These are phyloP conservation scores for Mentha longifolia DNA, from an alignment of 257 asterid genomes.

Conservation along the genomic window DNA sequence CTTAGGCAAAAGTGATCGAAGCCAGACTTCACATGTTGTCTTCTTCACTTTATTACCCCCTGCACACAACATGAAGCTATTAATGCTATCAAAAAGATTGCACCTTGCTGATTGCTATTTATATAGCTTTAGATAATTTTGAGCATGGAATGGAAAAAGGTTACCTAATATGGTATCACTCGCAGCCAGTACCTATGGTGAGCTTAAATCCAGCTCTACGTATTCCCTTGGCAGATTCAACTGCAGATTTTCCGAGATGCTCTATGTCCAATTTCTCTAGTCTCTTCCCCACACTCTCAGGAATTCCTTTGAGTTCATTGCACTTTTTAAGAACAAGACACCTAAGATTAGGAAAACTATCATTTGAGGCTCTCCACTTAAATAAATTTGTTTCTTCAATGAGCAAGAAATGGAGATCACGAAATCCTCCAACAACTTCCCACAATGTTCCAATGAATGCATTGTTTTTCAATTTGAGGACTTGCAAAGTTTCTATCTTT, in stretches of 20 bases:
- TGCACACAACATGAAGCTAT: background rate
- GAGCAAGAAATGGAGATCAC: slow-evolving; percentile 40
- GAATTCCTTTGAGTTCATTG: slow-evolving; percentile 30
- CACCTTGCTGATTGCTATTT: background rate
- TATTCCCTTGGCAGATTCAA: slow-evolving; percentile 13
- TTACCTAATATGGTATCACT: background rate
- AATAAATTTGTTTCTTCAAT: slow-evolving; percentile 32
- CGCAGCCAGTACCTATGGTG: background rate
- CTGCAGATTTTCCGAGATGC: background rate
- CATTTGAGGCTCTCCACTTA: slow-evolving; percentile 36
- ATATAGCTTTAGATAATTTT: background rate
- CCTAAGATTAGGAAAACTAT: slow-evolving; percentile 36
- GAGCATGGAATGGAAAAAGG: background rate
- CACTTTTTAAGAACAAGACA: slow-evolving; percentile 39
- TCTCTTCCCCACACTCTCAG: slow-evolving; percentile 20
- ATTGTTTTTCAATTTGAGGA: slow-evolving; percentile 46
- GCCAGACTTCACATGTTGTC: background rate
- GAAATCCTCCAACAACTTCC: slow-evolving; percentile 28
- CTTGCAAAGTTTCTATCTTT: slow-evolving; percentile 33
- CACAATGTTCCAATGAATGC: slow-evolving; percentile 40
- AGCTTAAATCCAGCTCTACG: background rate
- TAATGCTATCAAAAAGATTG: too few relatives aligned
- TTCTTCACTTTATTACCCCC: slow-evolving; percentile 1
- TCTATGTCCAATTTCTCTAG: slow-evolving; percentile 36
- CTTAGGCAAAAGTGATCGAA: background rate